phyloP scores from a whole-genome alignment of 306 rosid genomes.

The Castanea crenata region DNA sequence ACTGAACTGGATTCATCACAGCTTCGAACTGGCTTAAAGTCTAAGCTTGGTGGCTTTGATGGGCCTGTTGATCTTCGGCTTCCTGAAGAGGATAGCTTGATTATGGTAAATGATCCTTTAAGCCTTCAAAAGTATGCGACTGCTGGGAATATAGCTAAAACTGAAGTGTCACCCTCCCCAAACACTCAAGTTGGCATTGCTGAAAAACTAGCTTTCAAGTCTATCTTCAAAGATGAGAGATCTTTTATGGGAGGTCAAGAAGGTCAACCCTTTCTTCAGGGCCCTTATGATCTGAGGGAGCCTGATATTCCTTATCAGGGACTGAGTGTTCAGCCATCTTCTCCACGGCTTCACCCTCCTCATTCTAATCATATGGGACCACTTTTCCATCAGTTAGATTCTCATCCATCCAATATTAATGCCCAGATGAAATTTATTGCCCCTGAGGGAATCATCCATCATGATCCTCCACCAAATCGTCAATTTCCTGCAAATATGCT shows the following conservation, averaged over 20 bases:
- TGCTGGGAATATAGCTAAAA: constrained; percentile 51
- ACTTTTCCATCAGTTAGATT: constrained; percentile 59
- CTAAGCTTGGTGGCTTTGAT: constrained; percentile 53
- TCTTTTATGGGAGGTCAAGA: constrained; percentile 61
- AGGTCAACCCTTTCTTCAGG: constrained; percentile 52
- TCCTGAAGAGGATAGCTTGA: constrained; percentile 80
- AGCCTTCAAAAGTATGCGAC: constrained; percentile 51
- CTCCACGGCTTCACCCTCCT: constrained; percentile 57
- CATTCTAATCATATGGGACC: constrained; percentile 57
- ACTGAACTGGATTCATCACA: constrained; percentile 51
- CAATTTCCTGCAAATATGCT: constrained; percentile 67
- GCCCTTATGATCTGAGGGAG: constrained; percentile 67
- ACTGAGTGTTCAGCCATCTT: constrained; percentile 52
- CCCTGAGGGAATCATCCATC: constrained; percentile 61
- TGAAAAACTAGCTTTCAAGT: constrained; percentile 57
- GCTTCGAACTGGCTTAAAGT: constrained; percentile 38
- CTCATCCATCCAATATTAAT: constrained; percentile 57
- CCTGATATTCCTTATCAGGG: constrained; percentile 59
- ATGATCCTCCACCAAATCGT: constrained; percentile 54
- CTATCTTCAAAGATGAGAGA: constrained; percentile 63
- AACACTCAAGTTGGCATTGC: constrained; percentile 54
- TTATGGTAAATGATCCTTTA: constrained; percentile 48
- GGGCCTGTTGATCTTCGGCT: constrained; percentile 54
- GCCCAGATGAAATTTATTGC: constrained; percentile 59
- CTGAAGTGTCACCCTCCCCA: constrained; percentile 43